Evolutionary conservation across 345 rosid genomes (phyloP).

Genomic region (Brassica rapa): DNA sequence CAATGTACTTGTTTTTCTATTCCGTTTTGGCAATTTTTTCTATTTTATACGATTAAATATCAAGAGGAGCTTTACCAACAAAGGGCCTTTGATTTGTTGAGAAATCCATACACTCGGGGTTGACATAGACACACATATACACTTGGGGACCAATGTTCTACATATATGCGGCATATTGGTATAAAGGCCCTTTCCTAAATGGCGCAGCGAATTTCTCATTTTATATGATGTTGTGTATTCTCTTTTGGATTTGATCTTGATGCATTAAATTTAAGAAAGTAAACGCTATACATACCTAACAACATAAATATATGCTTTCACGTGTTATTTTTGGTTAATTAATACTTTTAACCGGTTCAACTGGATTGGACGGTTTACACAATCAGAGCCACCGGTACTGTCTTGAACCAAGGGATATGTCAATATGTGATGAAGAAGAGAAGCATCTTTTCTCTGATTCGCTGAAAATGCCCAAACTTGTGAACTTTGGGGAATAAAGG

Average conservation of each 20-base stretch:
- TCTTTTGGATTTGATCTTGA: conserved; percentile 7
- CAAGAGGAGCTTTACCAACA: conserved; percentile 34
- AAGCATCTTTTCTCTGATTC: conserved; percentile 34
- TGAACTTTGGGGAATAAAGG: conserved; percentile 34
- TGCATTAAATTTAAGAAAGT: not conserved
- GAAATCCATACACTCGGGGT: conserved; percentile 19
- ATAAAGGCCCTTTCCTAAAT: conserved; percentile 18
- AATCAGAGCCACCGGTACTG: not conserved
- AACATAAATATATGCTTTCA: not conserved
- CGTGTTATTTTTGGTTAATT: conserved; percentile 13
- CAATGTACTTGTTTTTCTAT: not conserved
- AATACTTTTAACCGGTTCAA: conserved; percentile 10
- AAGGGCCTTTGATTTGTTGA: conserved; percentile 11
- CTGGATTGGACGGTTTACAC: conserved; percentile 2
- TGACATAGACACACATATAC: conserved; percentile 28
- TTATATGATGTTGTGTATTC: not conserved
- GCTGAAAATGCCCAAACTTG: conserved; percentile 34
- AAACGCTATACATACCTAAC: conserved; percentile 11
- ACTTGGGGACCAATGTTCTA: conserved; percentile 27
- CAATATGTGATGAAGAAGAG: conserved; percentile 27
- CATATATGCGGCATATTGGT: conserved; percentile 1
- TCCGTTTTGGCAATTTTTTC: not conserved
- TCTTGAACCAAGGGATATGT: not conserved
- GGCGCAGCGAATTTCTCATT: conserved; percentile 24
- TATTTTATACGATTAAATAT: not conserved